Conservation (phyloP, 805 yeast species). For the Suhomyces sp. region DNA sequence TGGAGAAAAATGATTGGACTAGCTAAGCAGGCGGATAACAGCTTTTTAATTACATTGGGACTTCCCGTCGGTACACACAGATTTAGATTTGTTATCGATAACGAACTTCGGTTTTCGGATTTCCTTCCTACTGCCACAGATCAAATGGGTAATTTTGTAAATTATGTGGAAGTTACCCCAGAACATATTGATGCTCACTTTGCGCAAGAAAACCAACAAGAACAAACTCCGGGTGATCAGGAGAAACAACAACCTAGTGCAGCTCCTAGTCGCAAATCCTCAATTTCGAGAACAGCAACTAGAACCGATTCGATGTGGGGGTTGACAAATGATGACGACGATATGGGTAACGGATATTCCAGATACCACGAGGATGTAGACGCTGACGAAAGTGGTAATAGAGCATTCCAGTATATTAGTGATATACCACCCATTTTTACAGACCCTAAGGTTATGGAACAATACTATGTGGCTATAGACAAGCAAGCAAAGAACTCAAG, state of each 20-base stretch:
- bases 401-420: slow-evolving; percentile 48
- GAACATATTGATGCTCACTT: slow-evolving; percentile 34
- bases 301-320: slow-evolving; percentile 63
- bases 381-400: slow-evolving; percentile 23
- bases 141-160: slow-evolving; percentile 93
- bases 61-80: slow-evolving; percentile 91
- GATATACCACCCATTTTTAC: slow-evolving; percentile 82
- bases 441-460: slow-evolving; percentile 86
- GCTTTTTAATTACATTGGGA: slow-evolving; percentile 67
- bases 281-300: slow-evolving; percentile 28
- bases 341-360: slow-evolving; percentile 79
- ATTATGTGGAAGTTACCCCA: slow-evolving; percentile 76
- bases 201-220: slow-evolving; percentile 24
- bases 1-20: slow-evolving; percentile 98
- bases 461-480: slow-evolving; percentile 74
- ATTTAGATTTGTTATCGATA: slow-evolving; percentile 90
- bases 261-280: slow-evolving; percentile 25
- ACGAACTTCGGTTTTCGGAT: slow-evolving; percentile 86
- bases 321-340: slow-evolving; percentile 66
- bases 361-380: slow-evolving; percentile 64
- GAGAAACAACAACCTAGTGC: slow-evolving; percentile 15
- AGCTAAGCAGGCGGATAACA: slow-evolving; percentile 51
- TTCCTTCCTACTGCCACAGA: slow-evolving; percentile 95
- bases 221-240: slow-evolving; percentile 12
- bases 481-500: slow-evolving; percentile 58